Evolutionary conservation across 495 filamentous ascomycete species (phyloP), one percentile per base, ranked within the genome.

Genomic region (Usnea hakonensis): DNA sequence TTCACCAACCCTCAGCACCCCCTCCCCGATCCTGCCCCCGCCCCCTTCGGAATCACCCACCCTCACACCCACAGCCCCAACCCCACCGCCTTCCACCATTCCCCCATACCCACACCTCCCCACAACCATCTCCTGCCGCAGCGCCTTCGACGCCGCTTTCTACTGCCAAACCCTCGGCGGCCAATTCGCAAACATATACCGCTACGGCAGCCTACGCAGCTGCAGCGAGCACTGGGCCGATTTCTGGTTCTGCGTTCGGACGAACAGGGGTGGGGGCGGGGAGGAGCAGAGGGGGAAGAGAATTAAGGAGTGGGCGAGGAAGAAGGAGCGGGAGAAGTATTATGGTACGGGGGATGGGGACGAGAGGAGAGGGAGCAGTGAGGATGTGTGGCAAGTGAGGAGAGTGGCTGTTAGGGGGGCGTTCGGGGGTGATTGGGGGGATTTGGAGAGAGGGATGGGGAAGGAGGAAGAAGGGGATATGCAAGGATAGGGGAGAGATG

Each of bases 191-290:
- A 83, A 87, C 65, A 78, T 97, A 10, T 98, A 98, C 80, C 88
- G 94, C 44, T 85, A 89, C 72, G 94, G 94, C 60, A 73, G 71
- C 44, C 65, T 94, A 53, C 83, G 86, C 3, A 77, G 81, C 13
- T 98, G 94, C 78, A 76, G 76, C 33, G 85, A 93, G 66, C 85
- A 89, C 50, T 95, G 91, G 89, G 79, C 85, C 66, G 87, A 93
- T 72, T 97, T 94, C 77, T 90, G 93, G 85, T 89, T 96, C 75
- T 98, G 94, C 78, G 95, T 98, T 90, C 85, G 88, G 60, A 86
- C 85, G n/a, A 82, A 83, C 35, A 67, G 75, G 66, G 71, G 46
- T 73, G 80, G 71, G 44, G 72, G 67, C 65, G 46, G 73, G 6
- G 76, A 79, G 2, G 72, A 79, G 38, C 65, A 78, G 66, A 78